These are phyloP conservation scores for Saposhnikovia divaricata DNA, from an alignment of 129 eudicot genomes.

Conservation along the genomic window DNA sequence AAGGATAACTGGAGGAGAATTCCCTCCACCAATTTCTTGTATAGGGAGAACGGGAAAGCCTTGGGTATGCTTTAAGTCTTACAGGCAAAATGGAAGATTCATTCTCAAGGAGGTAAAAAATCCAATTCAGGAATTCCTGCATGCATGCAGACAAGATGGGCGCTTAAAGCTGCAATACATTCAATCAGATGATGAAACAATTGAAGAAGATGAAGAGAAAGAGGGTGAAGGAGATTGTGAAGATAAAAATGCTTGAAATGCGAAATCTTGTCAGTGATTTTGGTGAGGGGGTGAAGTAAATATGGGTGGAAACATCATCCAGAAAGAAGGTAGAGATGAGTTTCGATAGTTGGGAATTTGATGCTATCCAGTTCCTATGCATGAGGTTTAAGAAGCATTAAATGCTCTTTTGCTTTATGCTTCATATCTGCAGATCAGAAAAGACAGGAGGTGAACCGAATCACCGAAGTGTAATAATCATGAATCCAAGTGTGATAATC, in stretches of 20 bases:
- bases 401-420: neutral
- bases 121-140: constrained; percentile 56
- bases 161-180: constrained; percentile 48
- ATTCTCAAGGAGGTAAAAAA: constrained; percentile 52
- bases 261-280: neutral
- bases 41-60: constrained; percentile 62
- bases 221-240: constrained; percentile 7
- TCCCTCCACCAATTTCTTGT: constrained; percentile 88
- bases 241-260: neutral
- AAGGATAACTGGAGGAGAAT: constrained; percentile 30
- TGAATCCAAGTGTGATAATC: neutral
- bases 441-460: neutral
- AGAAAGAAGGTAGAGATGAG: constrained; percentile 13
- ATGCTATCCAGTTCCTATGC: neutral
- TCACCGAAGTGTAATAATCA: neutral
- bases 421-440: constrained; percentile 7
- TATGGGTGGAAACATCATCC: constrained; percentile 9
- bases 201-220: constrained; percentile 22
- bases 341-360: constrained; percentile 4
- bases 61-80: constrained; percentile 49
- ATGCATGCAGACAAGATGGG: constrained; percentile 67
- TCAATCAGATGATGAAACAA: constrained; percentile 50
- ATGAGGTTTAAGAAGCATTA: constrained; percentile 17
- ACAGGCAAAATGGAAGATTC: constrained; percentile 55
- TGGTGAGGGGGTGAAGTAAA: constrained; percentile 15